Percentiles rank a stretch among this genome's conserved stretches.
Evolutionary conservation across 129 eudicot species (phyloP).

Genomic region (Calendula officinalis): DNA sequence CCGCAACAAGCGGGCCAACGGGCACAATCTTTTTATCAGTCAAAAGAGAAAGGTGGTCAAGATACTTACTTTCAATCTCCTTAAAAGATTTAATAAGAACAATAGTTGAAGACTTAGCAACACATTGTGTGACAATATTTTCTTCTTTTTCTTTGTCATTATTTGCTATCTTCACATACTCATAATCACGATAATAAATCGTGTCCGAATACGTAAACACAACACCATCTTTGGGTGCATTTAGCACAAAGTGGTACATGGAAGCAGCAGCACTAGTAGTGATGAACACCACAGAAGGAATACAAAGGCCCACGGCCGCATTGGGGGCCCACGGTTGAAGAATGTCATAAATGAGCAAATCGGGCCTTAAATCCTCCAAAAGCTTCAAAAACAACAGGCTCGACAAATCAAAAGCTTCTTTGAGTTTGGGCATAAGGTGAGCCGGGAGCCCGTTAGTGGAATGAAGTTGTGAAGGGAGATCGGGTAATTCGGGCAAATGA

Average conservation of each 20-base stretch:
- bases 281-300: not conserved
- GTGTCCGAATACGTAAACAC: not conserved
- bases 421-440: not conserved
- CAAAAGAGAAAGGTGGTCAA: not conserved
- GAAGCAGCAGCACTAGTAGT: not conserved
- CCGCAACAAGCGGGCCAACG: not conserved
- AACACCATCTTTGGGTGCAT: not conserved
- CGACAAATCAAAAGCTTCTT: not conserved
- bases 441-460: not conserved
- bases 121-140: not conserved
- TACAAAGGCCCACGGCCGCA: not conserved
- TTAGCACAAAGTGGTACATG: not conserved
- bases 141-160: not conserved
- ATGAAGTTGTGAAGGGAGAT: not conserved
- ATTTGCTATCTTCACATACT: not conserved
- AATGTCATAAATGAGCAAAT: not conserved
- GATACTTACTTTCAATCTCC: not conserved
- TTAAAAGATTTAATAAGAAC: not conserved
- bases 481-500: not conserved
- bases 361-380: not conserved
- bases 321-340: not conserved
- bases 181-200: not conserved
- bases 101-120: not conserved
- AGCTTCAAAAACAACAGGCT: not conserved
- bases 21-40: not conserved